Conservation (phyloP, 1,284 basidiomycete species). For the Filobasidium uniguttulatum region DNA sequence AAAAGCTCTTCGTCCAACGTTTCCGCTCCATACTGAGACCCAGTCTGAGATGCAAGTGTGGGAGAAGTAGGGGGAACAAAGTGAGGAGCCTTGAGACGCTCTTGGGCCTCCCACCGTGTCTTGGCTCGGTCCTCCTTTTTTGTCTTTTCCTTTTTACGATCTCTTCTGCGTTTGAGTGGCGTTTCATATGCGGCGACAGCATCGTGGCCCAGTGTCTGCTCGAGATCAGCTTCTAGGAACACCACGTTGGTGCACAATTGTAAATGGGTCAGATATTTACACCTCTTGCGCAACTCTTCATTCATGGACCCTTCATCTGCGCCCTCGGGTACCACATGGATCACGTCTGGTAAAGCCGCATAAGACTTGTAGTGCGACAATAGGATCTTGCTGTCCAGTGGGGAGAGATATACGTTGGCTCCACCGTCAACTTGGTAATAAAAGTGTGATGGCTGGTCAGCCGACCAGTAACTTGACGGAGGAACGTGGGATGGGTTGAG, state of each 20-base stretch:
- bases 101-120: conserved; percentile 57
- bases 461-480: conserved; percentile 11
- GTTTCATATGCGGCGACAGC: conserved; percentile 66
- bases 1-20: conserved; percentile 26
- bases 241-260: conserved; percentile 85
- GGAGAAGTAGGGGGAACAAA: conserved; percentile 5
- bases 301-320: conserved; percentile 53
- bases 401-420: conserved; percentile 81
- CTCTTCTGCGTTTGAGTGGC: conserved; percentile 57
- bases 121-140: conserved; percentile 71
- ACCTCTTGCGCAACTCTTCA: conserved; percentile 81
- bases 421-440: conserved; percentile 94
- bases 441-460: conserved; percentile 47
- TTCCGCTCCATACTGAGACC: conserved; percentile 8
- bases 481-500: conserved; percentile 21
- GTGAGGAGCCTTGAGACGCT: conserved; percentile 44
- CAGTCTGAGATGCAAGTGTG: neutral
- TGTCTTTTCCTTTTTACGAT: conserved; percentile 61
- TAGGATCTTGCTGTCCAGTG: conserved; percentile 87
- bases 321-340: conserved; percentile 65
- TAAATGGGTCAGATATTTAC: conserved; percentile 87
- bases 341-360: conserved; percentile 65
- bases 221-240: conserved; percentile 80
- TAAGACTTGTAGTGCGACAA: conserved; percentile 73
- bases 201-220: conserved; percentile 55